phyloP scores from a whole-genome alignment of 148 eudicot species.

The Bassia scoparia region DNA sequence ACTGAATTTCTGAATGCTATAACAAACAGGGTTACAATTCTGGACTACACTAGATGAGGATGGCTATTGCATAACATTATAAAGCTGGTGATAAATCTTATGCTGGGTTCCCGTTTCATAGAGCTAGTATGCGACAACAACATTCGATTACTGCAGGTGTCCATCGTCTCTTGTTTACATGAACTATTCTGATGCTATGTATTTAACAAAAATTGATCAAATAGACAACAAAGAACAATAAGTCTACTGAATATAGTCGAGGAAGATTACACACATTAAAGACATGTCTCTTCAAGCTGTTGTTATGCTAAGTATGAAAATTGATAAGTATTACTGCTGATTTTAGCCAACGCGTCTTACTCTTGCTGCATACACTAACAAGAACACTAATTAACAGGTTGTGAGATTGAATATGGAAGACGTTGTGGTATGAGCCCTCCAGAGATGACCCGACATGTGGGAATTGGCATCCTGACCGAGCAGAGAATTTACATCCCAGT shows the following conservation, averaged over 20 bases:
- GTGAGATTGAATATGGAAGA: constrained; percentile 40
- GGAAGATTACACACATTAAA: too few relatives aligned
- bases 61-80: constrained; percentile 42
- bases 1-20: too few relatives aligned
- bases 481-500: constrained; percentile 62
- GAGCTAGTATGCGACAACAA: constrained; percentile 40
- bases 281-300: too few relatives aligned
- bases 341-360: too few relatives aligned
- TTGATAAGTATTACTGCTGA: too few relatives aligned
- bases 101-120: constrained; percentile 57
- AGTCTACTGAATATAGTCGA: too few relatives aligned
- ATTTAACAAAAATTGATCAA: too few relatives aligned
- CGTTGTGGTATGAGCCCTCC: constrained; percentile 53
- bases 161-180: neutral
- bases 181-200: too few relatives aligned
- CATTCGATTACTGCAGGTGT: constrained; percentile 49
- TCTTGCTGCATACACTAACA: too few relatives aligned
- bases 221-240: too few relatives aligned
- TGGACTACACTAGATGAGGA: constrained; percentile 54
- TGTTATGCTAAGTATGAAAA: too few relatives aligned
- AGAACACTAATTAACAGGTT: constrained; percentile 42
- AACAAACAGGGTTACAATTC: constrained; percentile 63
- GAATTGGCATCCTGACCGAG: constrained; percentile 71
- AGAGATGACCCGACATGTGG: constrained; percentile 78
- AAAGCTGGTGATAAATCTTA: constrained; percentile 42